Evolutionary conservation across 192 early-diverging fungal species (phyloP), one percentile per base, ranked within the genome.

Genomic region (Backusella sp.): DNA sequence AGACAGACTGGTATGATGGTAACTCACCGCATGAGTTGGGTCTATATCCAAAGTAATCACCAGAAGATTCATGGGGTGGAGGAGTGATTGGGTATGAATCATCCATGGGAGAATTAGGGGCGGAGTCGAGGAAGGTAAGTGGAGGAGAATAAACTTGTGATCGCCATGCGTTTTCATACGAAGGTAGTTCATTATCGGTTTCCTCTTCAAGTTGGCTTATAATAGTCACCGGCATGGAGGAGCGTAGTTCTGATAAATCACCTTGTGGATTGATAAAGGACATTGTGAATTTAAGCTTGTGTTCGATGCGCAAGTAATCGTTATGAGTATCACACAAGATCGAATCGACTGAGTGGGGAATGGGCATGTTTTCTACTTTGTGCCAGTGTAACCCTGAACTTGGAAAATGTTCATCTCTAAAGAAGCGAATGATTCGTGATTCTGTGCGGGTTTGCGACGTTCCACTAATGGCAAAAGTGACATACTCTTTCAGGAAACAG

Each of bases 401-500:
- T 0, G 73, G 35, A 15, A 73, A 56, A 7, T 69, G 34, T 3
- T 81, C 74, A 32, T 79, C 79, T 23, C 66, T 41, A 21, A 68
- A 34, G 32, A 66, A 68, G 6, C n/a, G 41, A 11, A 84, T 30
- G 17, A 77, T 73, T 5, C 70, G 69, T 23, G 59, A 28, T 37
- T 75, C 73, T 4, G 77, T 77, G 52, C 86, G 86, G 5, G 86
- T 81, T 21, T 59, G 23, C n/a, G 32, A 32, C 1, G n/a, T 46
- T 2, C 44, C 52, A 1, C 76, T 28, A 72, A 76, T 75, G 37
- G 78, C 70, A 74, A 84, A 88, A 0, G 86, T 81, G 17, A 76
- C 71, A 56, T 88, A 90, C 75, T 92, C 91, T 53, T 87, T 91
- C 44, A 92, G 77, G 15, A 83, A 76, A 46, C 83, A 85, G 9